Percentiles rank a stretch among this genome's conserved stretches.
Conservation (phyloP, 2,329 filamentous ascomycete genomes). For the Alternaria novae-zelandiae region DNA sequence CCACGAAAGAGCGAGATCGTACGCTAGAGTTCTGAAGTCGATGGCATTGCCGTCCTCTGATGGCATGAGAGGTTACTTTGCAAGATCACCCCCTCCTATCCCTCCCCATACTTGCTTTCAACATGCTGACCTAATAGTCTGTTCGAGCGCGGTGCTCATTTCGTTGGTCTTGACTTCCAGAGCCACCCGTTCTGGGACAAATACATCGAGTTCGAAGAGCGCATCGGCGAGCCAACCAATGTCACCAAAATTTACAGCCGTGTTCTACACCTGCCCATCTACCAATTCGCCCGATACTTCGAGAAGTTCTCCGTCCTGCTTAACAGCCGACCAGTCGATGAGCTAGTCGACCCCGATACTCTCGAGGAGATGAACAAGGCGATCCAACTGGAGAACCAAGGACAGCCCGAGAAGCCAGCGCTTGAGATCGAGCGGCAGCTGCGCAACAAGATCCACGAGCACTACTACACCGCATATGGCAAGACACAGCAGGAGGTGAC, state of each 20-base stretch:
- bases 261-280: constrained; percentile 88
- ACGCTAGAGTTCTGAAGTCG: constrained; percentile 16
- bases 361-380: constrained; percentile 74
- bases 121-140: constrained; percentile 63
- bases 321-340: constrained; percentile 74
- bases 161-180: constrained; percentile 90
- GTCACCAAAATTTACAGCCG: constrained; percentile 85
- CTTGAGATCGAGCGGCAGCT: constrained; percentile 84
- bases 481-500: constrained; percentile 85
- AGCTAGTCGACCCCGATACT: constrained; percentile 73
- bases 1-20: constrained; percentile 18
- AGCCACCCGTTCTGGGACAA: constrained; percentile 99
- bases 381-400: constrained; percentile 67
- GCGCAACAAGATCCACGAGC: constrained; percentile 76
- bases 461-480: constrained; percentile 81
- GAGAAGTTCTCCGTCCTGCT: constrained; percentile 80
- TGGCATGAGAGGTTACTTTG: constrained; percentile 20
- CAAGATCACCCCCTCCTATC: constrained; percentile 19
- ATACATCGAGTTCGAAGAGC: constrained; percentile 96
- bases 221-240: constrained; percentile 62
- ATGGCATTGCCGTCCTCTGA: constrained; percentile 15
- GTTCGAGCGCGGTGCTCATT: constrained; percentile 86
- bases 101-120: background rate
- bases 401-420: constrained; percentile 66
- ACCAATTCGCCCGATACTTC: constrained; percentile 94